These are phyloP conservation scores for Mycena leptocephala DNA, from an alignment of 768 basidiomycete genomes.

Conservation along the genomic window DNA sequence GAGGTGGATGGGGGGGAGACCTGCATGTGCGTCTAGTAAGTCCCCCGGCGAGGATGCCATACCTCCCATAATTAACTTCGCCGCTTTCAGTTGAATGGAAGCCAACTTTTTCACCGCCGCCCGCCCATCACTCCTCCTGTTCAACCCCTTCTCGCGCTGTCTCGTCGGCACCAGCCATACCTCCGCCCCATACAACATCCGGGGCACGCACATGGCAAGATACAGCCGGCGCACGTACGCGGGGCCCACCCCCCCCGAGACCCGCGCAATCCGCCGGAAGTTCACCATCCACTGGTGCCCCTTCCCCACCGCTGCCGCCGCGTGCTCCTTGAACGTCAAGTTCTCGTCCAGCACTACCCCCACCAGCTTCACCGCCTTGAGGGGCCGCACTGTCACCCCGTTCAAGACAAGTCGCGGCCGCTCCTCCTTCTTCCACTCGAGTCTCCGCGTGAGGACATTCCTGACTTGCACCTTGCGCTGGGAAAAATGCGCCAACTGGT, in stretches of 20 bases:
- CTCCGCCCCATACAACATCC: constrained; percentile 16
- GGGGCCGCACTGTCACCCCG: neutral
- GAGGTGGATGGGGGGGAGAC: constrained; percentile 18
- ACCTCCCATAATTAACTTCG: neutral
- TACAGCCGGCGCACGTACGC: neutral
- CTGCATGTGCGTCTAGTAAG: constrained; percentile 38
- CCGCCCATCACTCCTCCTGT: neutral
- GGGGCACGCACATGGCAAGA: neutral
- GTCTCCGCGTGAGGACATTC: neutral
- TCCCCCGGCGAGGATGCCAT: constrained; percentile 22
- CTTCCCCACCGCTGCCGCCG: constrained; percentile 9
- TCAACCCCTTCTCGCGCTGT: neutral
- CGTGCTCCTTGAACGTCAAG: constrained; percentile 25
- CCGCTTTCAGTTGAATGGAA: neutral
- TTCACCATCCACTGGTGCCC: constrained; percentile 7
- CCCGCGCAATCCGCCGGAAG: neutral
- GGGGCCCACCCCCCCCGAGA: neutral
- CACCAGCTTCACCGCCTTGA: neutral
- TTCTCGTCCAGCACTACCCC: neutral
- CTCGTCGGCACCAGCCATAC: constrained; percentile 23
- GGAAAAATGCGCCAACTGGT: neutral
- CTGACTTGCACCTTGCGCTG: neutral
- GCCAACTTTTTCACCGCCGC: neutral
- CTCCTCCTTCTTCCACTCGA: neutral
- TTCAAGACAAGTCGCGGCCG: neutral